These are phyloP conservation scores for Glycine latifolia DNA, from an alignment of 306 rosid species.

Conservation along the genomic window DNA sequence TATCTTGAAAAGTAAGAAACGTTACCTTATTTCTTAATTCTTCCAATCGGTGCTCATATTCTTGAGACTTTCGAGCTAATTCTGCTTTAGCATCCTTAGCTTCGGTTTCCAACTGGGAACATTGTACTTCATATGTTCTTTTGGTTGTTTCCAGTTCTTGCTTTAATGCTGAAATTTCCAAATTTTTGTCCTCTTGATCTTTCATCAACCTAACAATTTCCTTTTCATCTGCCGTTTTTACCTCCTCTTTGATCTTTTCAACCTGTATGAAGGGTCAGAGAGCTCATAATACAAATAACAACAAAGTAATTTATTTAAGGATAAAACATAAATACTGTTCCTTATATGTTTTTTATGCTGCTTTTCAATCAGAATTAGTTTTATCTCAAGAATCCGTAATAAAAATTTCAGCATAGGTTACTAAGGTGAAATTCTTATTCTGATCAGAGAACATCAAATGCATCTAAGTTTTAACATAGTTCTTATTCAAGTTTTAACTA, in stretches of 20 bases:
- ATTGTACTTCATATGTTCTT: slow-evolving; percentile 53
- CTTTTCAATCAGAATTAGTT: neutral
- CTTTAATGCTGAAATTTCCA: slow-evolving; percentile 56
- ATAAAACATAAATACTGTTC: neutral
- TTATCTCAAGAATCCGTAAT: neutral
- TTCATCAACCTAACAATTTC: slow-evolving; percentile 52
- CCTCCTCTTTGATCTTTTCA: slow-evolving; percentile 27
- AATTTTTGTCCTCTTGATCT: slow-evolving; percentile 55
- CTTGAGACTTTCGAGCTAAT: slow-evolving; percentile 57
- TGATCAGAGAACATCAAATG: neutral
- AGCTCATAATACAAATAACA: slow-evolving; percentile 9
- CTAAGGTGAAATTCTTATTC: neutral
- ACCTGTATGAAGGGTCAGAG: slow-evolving; percentile 28
- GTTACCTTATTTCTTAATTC: slow-evolving; percentile 43
- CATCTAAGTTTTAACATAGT: neutral
- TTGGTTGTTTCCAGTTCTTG: slow-evolving; percentile 62
- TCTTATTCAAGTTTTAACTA: no score
- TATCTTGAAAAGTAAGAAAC: neutral
- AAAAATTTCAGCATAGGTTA: no score
- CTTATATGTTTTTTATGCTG: neutral
- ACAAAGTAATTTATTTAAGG: neutral
- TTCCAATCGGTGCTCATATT: slow-evolving; percentile 57
- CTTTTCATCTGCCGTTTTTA: slow-evolving; percentile 41
- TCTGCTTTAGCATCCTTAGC: slow-evolving; percentile 49
- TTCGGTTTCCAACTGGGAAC: slow-evolving; percentile 57